A percentile compares a stretch with the other conserved stretches of the same genome.
These are phyloP conservation scores for Beauveria medogensis DNA, from an alignment of 2,329 filamentous ascomycete species.

Conservation along the genomic window DNA sequence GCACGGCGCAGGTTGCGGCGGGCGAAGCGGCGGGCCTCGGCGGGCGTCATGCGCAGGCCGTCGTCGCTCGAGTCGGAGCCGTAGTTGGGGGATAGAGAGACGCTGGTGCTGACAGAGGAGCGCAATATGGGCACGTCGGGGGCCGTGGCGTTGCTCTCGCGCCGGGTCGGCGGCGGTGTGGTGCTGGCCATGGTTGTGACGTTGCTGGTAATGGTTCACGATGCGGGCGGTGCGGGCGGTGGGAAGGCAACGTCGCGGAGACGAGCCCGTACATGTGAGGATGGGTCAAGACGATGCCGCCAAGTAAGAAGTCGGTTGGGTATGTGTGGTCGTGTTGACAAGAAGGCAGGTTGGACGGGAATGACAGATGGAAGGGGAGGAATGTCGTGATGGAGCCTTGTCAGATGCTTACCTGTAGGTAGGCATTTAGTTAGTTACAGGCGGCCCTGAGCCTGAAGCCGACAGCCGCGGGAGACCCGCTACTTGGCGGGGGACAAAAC, in stretches of 20 bases:
- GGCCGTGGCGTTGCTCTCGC: constrained; percentile 10
- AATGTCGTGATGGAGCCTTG: background rate
- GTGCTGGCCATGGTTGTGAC: constrained; percentile 8
- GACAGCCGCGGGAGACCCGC: no score
- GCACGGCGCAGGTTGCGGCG: constrained; percentile 27
- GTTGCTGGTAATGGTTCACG: constrained; percentile 12
- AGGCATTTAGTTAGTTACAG: background rate
- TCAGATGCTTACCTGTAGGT: background rate
- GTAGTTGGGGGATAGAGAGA: constrained; percentile 9
- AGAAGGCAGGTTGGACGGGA: background rate
- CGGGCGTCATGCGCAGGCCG: constrained; percentile 25
- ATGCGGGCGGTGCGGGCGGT: constrained; percentile 25
- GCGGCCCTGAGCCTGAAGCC: no score
- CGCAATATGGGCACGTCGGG: constrained; percentile 9
- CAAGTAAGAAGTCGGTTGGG: background rate
- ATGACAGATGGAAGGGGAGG: background rate
- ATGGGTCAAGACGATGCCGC: background rate
- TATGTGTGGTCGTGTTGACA: background rate
- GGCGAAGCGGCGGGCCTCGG: constrained; percentile 28
- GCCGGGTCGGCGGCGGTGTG: constrained; percentile 9
- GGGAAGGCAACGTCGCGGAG: background rate
- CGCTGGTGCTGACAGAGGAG: constrained; percentile 1
- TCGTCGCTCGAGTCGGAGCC: constrained; percentile 30
- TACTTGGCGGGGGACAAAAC: no score
- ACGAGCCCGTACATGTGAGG: background rate